Evolutionary conservation across 352 stramenopile species (phyloP), one percentile per base, ranked within the genome.

Genomic region (Globisporangium parvum): DNA sequence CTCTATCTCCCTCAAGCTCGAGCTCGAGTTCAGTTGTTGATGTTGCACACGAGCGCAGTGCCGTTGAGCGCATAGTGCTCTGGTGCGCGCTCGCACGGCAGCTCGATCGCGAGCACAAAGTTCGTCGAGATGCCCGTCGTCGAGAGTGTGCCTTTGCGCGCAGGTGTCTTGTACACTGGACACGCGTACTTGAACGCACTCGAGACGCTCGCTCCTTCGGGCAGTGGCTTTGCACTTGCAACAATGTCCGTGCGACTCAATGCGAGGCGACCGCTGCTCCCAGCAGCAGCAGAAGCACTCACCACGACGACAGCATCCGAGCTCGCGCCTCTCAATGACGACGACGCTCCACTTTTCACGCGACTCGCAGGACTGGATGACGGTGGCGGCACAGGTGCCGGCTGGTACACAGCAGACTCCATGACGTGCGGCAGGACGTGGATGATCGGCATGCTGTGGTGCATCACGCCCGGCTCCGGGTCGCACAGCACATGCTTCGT

Each of bases 81-180:
- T 0, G 89, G 63, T 1, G 74, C 55, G 5, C 75, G 66, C 35
- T 93, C 74, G 37, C 80, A 91, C 3, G 86, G 77, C 14, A 98
- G 63, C 18, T 97, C 85, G 26, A 98, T 86, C 6, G 90, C 73
- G 8, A 98, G 63, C 26, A 98, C 83, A 56, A 96, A 95, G 73
- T 97, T 98, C 20, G 91, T 97, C 8, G 82, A 96, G 60, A 93
- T 96, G 33, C 93, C 93, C 0, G 90, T 98, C 1, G 93, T 98
- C 26, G 80, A 95, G 24, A 98, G 62, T 14, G 87, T 93, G 11
- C 93, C 93, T 60, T 95, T 94, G 9, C 93, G 67, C 37, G 84
- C 75, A 0, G 71, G 63, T 0, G 91, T 98, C 64, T 97, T 97
- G 77, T 98, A 98, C 18, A 97, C 72, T 6, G 92, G 93, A 41